phyloP scores from a whole-genome alignment of 306 rosid genomes.

The Spatholobus suberectus region DNA sequence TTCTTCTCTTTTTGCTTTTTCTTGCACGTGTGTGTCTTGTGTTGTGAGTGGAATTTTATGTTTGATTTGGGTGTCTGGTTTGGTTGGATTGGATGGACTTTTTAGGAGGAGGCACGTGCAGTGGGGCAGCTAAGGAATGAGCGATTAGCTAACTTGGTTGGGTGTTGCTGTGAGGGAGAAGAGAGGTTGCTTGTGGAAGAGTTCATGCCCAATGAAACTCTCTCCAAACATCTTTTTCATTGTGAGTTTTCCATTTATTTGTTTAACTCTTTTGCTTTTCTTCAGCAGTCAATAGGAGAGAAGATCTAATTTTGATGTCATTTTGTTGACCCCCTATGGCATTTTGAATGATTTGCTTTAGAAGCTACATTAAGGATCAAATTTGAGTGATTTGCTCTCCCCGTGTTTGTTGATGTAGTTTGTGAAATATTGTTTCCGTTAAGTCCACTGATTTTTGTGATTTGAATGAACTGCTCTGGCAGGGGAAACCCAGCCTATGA shows the following conservation, averaged over 20 bases:
- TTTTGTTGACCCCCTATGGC: neutral
- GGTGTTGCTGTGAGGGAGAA: constrained; percentile 93
- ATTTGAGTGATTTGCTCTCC: constrained; percentile 21
- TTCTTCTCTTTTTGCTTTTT: constrained; percentile 31
- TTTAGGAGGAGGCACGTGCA: constrained; percentile 86
- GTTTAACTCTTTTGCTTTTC: neutral
- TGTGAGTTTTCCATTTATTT: constrained; percentile 54
- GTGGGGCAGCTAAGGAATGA: constrained; percentile 86
- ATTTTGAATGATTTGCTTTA: constrained; percentile 12
- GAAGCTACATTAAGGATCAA: neutral
- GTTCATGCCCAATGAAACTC: constrained; percentile 98
- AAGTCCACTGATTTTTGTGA: constrained; percentile 34
- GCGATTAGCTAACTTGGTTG: constrained; percentile 85
- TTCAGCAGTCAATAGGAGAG: neutral
- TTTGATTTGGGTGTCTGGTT: constrained; percentile 16
- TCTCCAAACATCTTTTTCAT: constrained; percentile 94
- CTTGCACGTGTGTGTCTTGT: constrained; percentile 25
- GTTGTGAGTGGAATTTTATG: constrained; percentile 26
- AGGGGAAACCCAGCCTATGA: constrained; percentile 99
- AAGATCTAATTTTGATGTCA: constrained; percentile 6
- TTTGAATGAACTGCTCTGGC: constrained; percentile 42
- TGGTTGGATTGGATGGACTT: constrained; percentile 24
- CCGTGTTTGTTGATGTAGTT: constrained; percentile 10
- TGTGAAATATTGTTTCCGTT: constrained; percentile 27
- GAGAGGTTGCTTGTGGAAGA: constrained; percentile 94